Conservation (phyloP, 371 early-diverging fungal genomes). For the Mucor indicus region DNA sequence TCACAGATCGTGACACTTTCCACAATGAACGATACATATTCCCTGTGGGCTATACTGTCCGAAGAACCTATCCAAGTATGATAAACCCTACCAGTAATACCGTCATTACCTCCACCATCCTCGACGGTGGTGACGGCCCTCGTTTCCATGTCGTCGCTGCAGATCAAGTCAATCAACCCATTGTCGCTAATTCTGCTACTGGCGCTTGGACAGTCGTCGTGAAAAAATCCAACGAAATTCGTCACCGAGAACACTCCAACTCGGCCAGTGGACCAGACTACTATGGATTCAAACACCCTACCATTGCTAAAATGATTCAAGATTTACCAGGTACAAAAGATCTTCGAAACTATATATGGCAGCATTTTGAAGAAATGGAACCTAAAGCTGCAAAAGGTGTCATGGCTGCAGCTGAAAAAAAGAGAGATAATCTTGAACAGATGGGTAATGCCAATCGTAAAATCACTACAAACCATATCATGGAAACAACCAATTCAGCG, state of each 20-base stretch:
- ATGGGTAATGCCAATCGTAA: constrained; percentile 40
- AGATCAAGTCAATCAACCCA: constrained; percentile 60
- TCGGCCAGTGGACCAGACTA: constrained; percentile 90
- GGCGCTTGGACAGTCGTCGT: constrained; percentile 90
- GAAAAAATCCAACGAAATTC: constrained; percentile 71
- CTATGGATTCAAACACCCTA: constrained; percentile 87
- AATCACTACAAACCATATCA: neutral
- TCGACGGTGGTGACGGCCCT: constrained; percentile 74
- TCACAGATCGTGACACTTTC: constrained; percentile 73
- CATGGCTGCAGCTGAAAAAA: constrained; percentile 49
- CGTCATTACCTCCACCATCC: constrained; percentile 71
- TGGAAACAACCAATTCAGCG: neutral
- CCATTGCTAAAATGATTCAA: constrained; percentile 88
- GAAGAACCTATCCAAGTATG: constrained; percentile 73
- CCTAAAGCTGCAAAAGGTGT: constrained; percentile 47
- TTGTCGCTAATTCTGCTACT: constrained; percentile 77
- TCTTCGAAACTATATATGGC: constrained; percentile 72
- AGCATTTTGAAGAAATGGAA: constrained; percentile 61
- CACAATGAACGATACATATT: constrained; percentile 91
- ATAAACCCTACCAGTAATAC: constrained; percentile 58
- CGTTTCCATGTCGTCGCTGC: constrained; percentile 79
- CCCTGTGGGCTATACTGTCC: constrained; percentile 81
- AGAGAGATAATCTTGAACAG: constrained; percentile 41
- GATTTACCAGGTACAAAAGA: constrained; percentile 74
- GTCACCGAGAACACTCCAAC: constrained; percentile 75